phyloP scores from a whole-genome alignment of 2,329 filamentous ascomycete genomes.

The Botrytis fabae region DNA sequence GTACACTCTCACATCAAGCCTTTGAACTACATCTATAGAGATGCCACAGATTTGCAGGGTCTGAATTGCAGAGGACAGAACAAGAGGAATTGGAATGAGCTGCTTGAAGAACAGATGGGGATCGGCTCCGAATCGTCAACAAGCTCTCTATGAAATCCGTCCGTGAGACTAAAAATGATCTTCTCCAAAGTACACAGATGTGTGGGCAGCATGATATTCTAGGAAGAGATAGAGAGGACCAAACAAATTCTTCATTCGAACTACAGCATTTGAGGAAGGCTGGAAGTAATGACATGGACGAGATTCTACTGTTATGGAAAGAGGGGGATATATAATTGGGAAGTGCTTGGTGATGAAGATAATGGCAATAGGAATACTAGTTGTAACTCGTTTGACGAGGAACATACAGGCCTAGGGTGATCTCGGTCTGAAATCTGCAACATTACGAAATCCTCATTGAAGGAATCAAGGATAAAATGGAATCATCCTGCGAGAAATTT shows the following conservation, averaged over 20 bases:
- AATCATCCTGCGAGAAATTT: neutral
- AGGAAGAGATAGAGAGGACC: neutral
- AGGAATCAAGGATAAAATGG: neutral
- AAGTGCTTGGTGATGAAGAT: neutral
- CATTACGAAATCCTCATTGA: neutral
- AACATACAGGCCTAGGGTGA: fast-evolving
- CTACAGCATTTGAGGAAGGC: neutral
- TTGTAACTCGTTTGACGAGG: neutral
- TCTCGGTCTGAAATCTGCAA: neutral
- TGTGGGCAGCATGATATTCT: fast-evolving
- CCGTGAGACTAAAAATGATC: neutral
- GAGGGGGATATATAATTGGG: neutral
- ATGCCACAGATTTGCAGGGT: neutral
- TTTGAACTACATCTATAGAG: neutral
- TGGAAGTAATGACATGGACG: neutral
- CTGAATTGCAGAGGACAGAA: neutral
- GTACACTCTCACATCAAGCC: neutral
- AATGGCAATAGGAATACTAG: neutral
- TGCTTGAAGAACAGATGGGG: neutral
- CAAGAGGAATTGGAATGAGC: neutral
- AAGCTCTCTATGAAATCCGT: neutral
- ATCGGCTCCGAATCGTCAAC: fast-evolving
- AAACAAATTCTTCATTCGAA: neutral
- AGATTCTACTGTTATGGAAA: neutral
- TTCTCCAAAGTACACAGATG: neutral